Base-by-base conservation (phyloP, 352 stramenopile genomes). In the Phytophthora quininea region DNA sequence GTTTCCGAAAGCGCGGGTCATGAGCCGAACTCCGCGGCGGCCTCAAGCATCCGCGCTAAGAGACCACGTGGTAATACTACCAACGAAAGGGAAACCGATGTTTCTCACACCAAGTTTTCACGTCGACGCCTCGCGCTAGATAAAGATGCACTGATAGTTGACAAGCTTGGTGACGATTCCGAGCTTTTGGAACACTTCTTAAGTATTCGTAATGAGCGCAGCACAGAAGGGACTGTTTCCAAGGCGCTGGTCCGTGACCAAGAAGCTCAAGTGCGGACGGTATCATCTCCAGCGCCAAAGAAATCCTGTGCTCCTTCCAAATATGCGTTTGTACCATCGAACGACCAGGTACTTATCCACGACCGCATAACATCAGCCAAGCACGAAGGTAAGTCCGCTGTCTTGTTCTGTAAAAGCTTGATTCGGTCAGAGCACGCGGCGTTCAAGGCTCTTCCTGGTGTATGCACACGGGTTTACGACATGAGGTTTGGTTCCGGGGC, bases 101-200 rank as follows among this genome's bases (percentile, higher is more conserved):
- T n/a, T n/a, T n/a, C n/a, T n/a, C n/a, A n/a, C n/a, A n/a, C n/a
- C n/a, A n/a, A n/a, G n/a, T n/a, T n/a, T 35, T 24, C 45, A 38
- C 14, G 40, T 11, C 6, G 24, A 3, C 58, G 38, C 46, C 4
- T 3, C 12, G 49, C 58, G 9, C 29, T 54, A 24, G 46, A 58
- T 47, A 19, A 54, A 45, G 49, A 65, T 15, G 49, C 58, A 8
- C n/a, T 33, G 11, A 58, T 58, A 53, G 5, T 65, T 15, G 38
- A 38, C 9, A 58, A 54, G 38, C 10, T 48, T 2, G 35, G 58
- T 37, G 29, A 54, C 31, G 58, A 58, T 15, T 49, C 48, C 3
- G 58, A 65, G 15, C 30, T 58, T 10, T 35, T 54, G 3, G 58
- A 58, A 3, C 35, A 49, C 15, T 65, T 58, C 3, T 8, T 58